phyloP scores from a whole-genome alignment of 2,329 filamentous ascomycete genomes.

The Thyridium curvatum region DNA sequence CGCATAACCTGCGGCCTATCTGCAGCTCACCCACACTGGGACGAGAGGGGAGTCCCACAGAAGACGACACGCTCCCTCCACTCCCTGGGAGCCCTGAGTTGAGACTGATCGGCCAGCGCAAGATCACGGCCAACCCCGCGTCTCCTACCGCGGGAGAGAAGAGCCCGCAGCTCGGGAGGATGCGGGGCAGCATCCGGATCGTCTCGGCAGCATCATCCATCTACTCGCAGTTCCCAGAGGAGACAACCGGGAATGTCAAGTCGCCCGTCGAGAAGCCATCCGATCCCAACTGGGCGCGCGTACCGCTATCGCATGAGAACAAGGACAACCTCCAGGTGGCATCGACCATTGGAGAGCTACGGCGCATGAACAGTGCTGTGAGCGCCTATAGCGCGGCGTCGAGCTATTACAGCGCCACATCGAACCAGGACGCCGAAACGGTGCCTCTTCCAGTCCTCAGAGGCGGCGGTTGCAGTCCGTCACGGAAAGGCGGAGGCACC shows the following conservation, averaged over 20 bases:
- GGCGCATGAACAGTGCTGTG: conserved; percentile 50
- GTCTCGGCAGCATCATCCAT: conserved; percentile 2
- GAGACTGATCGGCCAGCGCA: too few relatives aligned
- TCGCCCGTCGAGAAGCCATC: not conserved
- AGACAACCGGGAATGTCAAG: not conserved
- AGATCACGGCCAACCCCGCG: too few relatives aligned
- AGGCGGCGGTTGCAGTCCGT: conserved; percentile 30
- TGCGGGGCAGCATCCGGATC: not conserved
- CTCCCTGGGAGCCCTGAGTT: too few relatives aligned
- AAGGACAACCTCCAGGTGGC: conserved; percentile 17
- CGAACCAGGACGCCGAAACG: conserved; percentile 21
- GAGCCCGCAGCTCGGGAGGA: too few relatives aligned
- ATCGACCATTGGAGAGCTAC: conserved; percentile 43
- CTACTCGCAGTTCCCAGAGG: conserved; percentile 2
- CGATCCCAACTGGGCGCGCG: too few relatives aligned
- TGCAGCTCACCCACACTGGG: conserved; percentile 4
- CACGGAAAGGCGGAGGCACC: conserved; percentile 25
- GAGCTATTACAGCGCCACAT: conserved; percentile 18
- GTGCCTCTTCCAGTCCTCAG: conserved; percentile 31
- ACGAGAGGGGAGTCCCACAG: too few relatives aligned
- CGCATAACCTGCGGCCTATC: conserved; percentile 2
- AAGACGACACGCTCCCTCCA: too few relatives aligned
- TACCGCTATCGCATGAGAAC: not conserved
- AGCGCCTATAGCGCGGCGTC: conserved; percentile 34
- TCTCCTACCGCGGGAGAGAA: too few relatives aligned